Base-by-base conservation (phyloP, 2,329 filamentous ascomycete genomes). In the Bipolaris cookei region DNA sequence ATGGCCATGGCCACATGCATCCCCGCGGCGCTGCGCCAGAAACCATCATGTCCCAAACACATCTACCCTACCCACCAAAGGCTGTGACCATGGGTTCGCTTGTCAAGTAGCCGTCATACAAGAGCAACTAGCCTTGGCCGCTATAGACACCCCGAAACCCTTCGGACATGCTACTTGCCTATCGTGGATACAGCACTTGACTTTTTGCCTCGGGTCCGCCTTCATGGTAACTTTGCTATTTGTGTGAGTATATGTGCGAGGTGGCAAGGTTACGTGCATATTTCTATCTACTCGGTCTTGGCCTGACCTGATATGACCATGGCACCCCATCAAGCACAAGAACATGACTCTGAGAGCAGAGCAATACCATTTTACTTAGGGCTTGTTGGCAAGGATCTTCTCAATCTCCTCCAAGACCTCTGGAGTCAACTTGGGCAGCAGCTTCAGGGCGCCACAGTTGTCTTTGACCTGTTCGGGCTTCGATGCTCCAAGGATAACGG, bases 401-500 rank as follows among this genome's bases (percentile, higher is more conserved):
- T 78, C 76, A 52, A 78, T 78, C 66, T 78, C 74, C 44, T 74
- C 71, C 71, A 76, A 71, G 14, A 78, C 58, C 51, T 78, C 76
- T 10, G 72, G 69, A 4, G 76, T 78, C 49, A 78, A 61, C 64
- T 78, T 78, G 20, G 67, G 60, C 30, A 78, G 65, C 34, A 82
- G 63, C 69, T 79, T 74, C 50, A 82, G 56, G 2, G 80, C 79
- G 63, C 77, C 79, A 67, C 76, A 76, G 71, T 82, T 82, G 71
- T 82, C 80, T 56, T 77, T 75, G 51, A 83, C 78, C 71, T 83
- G 81, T 63, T 79, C 67, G 25, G 78, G 75, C 71, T 82, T 82
- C 18, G 79, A 81, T 3, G 80, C 81, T 41, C 84, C 83, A 7
- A 84, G 78, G 50, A 86, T 86, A 64, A 86, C 83, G 1, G 81